Conservation (phyloP, 78 protist genomes). For the Andalucia godoyi region DNA sequence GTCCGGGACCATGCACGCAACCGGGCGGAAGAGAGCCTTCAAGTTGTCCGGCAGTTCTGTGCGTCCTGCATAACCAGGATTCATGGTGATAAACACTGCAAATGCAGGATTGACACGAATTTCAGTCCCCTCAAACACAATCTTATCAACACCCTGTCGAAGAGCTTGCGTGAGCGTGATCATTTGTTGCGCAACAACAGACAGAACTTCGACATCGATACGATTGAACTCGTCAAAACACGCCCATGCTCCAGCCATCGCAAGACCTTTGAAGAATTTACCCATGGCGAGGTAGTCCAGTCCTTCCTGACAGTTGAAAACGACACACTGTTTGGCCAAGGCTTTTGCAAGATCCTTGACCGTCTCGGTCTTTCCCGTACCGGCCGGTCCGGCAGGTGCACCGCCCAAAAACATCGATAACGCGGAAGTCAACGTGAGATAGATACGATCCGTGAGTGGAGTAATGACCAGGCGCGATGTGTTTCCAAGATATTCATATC, state of each 20-base stretch:
- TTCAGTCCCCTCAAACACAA: slow-evolving; percentile 53
- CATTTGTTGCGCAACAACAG: slow-evolving; percentile 37
- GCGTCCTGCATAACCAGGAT: slow-evolving; percentile 81
- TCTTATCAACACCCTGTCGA: slow-evolving; percentile 24
- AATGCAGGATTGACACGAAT: slow-evolving; percentile 39
- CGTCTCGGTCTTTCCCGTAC: slow-evolving; percentile 73
- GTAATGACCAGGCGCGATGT: slow-evolving; percentile 74
- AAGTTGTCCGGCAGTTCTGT: slow-evolving; percentile 86
- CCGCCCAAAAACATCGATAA: slow-evolving; percentile 60
- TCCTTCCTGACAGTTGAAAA: slow-evolving; percentile 71
- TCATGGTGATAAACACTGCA: slow-evolving; percentile 80
- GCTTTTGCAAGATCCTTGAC: slow-evolving; percentile 67
- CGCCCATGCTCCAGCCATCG: slow-evolving; percentile 70
- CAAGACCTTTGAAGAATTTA: slow-evolving; percentile 70
- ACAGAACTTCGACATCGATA: slow-evolving; percentile 54
- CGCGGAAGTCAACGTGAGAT: slow-evolving; percentile 69
- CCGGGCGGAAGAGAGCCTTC: slow-evolving; percentile 77
- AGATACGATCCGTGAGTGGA: slow-evolving; percentile 75
- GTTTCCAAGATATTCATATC: slow-evolving; percentile 73
- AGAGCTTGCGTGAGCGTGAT: slow-evolving; percentile 9
- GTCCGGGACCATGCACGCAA: slow-evolving; percentile 85
- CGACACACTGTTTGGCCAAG: slow-evolving; percentile 58
- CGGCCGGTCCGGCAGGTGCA: slow-evolving; percentile 69
- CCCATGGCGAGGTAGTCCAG: slow-evolving; percentile 43
- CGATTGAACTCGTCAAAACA: slow-evolving; percentile 86